A percentile compares a stretch with the other conserved stretches of the same genome.
These are phyloP conservation scores for Metroxylon sagu DNA, from an alignment of 176 grass and related monocot species.

Conservation along the genomic window DNA sequence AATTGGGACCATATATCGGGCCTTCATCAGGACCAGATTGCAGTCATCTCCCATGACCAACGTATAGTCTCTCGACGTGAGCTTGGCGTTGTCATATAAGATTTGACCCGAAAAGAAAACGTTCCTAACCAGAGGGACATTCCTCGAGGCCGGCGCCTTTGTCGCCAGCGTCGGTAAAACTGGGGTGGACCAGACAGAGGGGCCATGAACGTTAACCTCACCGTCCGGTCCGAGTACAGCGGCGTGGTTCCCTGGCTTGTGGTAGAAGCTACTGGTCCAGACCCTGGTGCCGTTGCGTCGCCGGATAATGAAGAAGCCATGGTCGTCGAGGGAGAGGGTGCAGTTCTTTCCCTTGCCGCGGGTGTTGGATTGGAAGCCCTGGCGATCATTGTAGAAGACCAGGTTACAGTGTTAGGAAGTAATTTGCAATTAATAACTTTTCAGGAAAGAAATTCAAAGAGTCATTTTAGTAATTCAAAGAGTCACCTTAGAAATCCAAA, in stretches of 20 bases:
- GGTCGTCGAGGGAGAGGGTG: slow-evolving; percentile 11
- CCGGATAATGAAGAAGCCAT: background rate
- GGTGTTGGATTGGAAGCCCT: slow-evolving; percentile 2
- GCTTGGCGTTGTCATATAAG: background rate
- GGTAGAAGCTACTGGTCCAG: background rate
- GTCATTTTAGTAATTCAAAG: no score
- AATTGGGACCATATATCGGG: background rate
- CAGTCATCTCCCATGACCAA: slow-evolving; percentile 5
- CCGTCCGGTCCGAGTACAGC: slow-evolving; percentile 11
- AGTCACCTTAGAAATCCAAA: no score
- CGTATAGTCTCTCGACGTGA: background rate
- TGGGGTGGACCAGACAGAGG: background rate
- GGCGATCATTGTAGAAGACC: slow-evolving; percentile 6
- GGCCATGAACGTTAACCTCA: background rate
- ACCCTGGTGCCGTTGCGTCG: background rate
- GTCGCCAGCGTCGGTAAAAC: background rate
- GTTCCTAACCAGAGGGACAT: background rate
- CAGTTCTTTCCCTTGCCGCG: slow-evolving; percentile 2
- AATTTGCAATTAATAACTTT: no score
- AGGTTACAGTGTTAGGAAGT: no score
- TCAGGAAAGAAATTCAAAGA: no score
- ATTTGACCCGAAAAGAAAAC: slow-evolving; percentile 5
- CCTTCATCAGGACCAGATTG: background rate
- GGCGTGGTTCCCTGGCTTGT: background rate
- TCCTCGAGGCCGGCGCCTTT: no score